Conservation (phyloP, 2,329 filamentous ascomycete genomes). For the Fusarium odoratissimum region DNA sequence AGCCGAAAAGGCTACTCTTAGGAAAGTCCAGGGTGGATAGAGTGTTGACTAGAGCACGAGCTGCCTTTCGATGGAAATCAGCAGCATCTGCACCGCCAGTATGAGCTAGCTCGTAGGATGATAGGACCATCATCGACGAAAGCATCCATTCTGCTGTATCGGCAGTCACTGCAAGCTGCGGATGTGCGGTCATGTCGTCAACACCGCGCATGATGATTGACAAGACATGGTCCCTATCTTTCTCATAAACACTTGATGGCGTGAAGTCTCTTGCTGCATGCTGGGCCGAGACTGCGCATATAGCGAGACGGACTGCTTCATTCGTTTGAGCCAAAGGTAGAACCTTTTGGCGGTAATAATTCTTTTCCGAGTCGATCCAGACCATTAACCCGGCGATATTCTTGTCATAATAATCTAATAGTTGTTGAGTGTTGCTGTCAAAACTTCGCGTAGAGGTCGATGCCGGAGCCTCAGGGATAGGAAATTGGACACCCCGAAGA, state of each 20-base stretch:
- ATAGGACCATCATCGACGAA: fast-evolving
- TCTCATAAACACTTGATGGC: not conserved
- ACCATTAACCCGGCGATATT: not conserved
- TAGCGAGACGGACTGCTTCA: not conserved
- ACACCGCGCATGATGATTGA: not conserved
- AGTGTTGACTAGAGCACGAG: not conserved
- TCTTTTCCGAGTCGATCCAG: not conserved
- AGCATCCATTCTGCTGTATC: not conserved
- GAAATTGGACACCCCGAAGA: fast-evolving
- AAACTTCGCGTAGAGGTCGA: fast-evolving
- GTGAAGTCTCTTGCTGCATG: not conserved
- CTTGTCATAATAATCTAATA: not conserved
- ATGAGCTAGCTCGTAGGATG: not conserved
- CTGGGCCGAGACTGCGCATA: not conserved
- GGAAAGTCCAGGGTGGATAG: fast-evolving
- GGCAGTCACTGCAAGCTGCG: fast-evolving
- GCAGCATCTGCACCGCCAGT: not conserved
- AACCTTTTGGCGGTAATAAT: not conserved
- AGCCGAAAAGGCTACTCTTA: not conserved
- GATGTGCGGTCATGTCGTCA: not conserved
- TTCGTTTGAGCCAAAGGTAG: fast-evolving
- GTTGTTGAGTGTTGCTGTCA: not conserved
- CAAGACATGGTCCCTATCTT: not conserved
- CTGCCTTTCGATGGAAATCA: fast-evolving
- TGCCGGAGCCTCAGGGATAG: fast-evolving